Percentiles rank a stretch among this genome's conserved stretches.
Conservation (phyloP, 2,329 filamentous ascomycete species). For the Eurotiales sp. region DNA sequence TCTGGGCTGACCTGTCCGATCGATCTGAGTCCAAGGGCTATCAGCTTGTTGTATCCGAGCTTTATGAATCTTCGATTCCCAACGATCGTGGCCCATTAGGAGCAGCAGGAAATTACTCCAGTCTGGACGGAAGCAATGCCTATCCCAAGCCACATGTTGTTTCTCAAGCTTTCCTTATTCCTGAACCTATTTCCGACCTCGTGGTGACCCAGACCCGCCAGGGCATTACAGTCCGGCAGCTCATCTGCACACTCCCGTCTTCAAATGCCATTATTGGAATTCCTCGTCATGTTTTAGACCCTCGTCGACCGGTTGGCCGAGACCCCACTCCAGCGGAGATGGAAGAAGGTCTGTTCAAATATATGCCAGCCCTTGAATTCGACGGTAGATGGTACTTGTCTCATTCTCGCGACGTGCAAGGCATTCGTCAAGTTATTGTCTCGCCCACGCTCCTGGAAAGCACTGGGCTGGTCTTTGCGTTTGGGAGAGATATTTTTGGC, state of each 20-base stretch:
- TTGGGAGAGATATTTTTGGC: conserved; percentile 79
- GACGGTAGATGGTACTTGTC: conserved; percentile 77
- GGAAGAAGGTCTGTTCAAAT: conserved; percentile 77
- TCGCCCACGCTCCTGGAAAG: conserved; percentile 81
- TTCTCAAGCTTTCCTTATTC: conserved; percentile 76
- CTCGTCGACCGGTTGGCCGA: conserved; percentile 77
- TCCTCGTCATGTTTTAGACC: conserved; percentile 74
- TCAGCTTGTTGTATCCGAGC: conserved; percentile 78
- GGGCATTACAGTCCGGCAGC: conserved; percentile 78
- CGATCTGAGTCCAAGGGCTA: conserved; percentile 66
- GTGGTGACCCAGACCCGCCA: conserved; percentile 85
- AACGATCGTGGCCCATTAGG: conserved; percentile 82
- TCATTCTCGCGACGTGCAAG: conserved; percentile 77
- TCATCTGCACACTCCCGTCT: conserved; percentile 73
- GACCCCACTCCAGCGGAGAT: conserved; percentile 75
- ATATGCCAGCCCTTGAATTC: conserved; percentile 73
- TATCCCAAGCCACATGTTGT: conserved; percentile 68
- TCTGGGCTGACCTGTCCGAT: conserved; percentile 55
- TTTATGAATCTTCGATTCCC: conserved; percentile 79
- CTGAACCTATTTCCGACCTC: conserved; percentile 73
- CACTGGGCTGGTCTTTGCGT: conserved; percentile 84
- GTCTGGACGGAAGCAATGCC: conserved; percentile 62
- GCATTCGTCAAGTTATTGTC: conserved; percentile 68
- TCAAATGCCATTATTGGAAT: conserved; percentile 74
- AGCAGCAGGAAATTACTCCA: conserved; percentile 68